Base-by-base conservation (phyloP, 148 eudicot genomes). In the Cornus florida region DNA sequence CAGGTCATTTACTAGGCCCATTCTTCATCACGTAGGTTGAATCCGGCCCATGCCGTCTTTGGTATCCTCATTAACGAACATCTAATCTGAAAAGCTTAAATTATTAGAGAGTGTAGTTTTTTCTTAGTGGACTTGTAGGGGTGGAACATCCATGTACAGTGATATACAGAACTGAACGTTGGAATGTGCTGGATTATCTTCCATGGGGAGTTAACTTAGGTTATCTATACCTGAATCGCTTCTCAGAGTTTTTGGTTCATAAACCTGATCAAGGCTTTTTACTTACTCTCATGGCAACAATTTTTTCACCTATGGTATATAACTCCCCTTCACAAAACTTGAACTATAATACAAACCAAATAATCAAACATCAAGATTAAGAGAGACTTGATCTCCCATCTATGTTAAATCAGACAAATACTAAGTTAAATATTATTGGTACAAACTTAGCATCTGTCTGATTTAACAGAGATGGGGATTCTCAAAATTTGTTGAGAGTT, bases 401-500 rank as follows among this genome's bases (percentile, higher is more conserved):
- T n/a, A n/a, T n/a, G n/a, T n/a, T n/a, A n/a, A n/a, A n/a, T n/a
- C n/a, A n/a, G n/a, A n/a, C n/a, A n/a, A n/a, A n/a, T n/a, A n/a
- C n/a, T n/a, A n/a, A n/a, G n/a, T n/a, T n/a, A n/a, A n/a, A n/a
- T n/a, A n/a, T n/a, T n/a, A n/a, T n/a, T n/a, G n/a, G n/a, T n/a
- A n/a, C n/a, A n/a, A n/a, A n/a, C n/a, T n/a, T n/a, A n/a, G 23
- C 17, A 22, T 16, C 7, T 57, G 16, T 43, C 19, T 62, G 22
- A 11, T 11, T 69, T 31, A 57, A 59, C 75, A 89, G 92, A 80
- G 86, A 76, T 89, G 86, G 90, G 76, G 28, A n/a, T 71, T 83
- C 0, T 75, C 82, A 77, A 87, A 87, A 65, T 43, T 87, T 14
- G 88, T 89, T 0, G 92, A 89, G 82, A 85, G 81, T 23, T 81